Evolutionary conservation across 352 stramenopile species (phyloP).

Genomic region (Chrysophaeum taylorii): DNA sequence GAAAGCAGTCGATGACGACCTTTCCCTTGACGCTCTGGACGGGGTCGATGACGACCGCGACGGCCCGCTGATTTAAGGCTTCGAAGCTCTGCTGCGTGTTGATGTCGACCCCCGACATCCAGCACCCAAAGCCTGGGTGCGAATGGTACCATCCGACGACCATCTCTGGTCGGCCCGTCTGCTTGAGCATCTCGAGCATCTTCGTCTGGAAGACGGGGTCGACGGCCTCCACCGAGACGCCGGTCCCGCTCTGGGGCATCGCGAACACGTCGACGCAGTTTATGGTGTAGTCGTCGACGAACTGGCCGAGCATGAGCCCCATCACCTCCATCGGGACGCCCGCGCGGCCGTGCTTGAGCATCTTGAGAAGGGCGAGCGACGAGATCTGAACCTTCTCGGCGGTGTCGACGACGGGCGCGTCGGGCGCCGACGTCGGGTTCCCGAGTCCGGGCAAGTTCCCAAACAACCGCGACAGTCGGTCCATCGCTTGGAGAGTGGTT

Average conservation of each 20-base stretch:
- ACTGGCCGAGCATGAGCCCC: constrained; percentile 99
- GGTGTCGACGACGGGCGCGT: constrained; percentile 86
- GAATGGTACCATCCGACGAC: constrained; percentile 93
- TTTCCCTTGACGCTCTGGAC: constrained; percentile 98
- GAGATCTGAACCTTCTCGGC: constrained; percentile 99
- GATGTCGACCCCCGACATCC: constrained; percentile 97
- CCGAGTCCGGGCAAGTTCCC: constrained; percentile 62
- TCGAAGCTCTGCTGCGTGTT: constrained; percentile 98
- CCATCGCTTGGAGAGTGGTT: constrained; percentile 46
- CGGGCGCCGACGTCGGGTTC: constrained; percentile 51
- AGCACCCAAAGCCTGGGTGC: constrained; percentile 98
- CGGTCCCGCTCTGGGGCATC: constrained; percentile 94
- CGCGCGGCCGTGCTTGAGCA: constrained; percentile 97
- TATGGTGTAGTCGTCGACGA: constrained; percentile 99
- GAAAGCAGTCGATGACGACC: constrained; percentile 99
- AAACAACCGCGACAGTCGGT: constrained; percentile 68
- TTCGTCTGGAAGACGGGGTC: constrained; percentile 98
- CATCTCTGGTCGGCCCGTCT: constrained; percentile 80
- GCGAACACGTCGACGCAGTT: constrained; percentile 99
- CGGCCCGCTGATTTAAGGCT: constrained; percentile 86
- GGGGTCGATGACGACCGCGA: constrained; percentile 97
- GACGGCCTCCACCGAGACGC: constrained; percentile 80
- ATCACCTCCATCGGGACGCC: constrained; percentile 99
- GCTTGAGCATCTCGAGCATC: constrained; percentile 99
- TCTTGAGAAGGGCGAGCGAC: constrained; percentile 96